Evolutionary conservation across 2,329 filamentous ascomycete genomes (phyloP), one percentile per base, ranked within the genome.

Genomic region (Dactylella cylindrospora): DNA sequence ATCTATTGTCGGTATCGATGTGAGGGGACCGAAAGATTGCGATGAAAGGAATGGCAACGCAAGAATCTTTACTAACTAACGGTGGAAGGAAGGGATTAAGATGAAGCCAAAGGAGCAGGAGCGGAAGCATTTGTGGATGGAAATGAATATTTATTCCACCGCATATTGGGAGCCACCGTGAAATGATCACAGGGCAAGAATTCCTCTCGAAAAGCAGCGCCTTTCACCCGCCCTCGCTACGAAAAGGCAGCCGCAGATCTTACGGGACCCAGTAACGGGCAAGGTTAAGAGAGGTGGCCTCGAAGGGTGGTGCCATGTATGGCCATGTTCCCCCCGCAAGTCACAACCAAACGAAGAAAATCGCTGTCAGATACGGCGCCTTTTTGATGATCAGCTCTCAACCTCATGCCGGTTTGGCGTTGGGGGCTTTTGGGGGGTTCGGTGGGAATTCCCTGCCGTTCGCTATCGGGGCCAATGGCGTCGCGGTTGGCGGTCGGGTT

Each of bases 381-480:
- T n/a, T n/a, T n/a, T n/a, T n/a, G n/a, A 35, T 23, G 47, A 53
- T 53, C 38, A 32, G 32, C 22, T 35, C 50, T 61, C 55, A 61
- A 46, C 40, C 46, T 61, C 13, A 32, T 46, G 47, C 19, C n/a
- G 41, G 55, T 20, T 38, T 61, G 53, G 55, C 47, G 55, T 41
- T 29, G 28, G 29, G 15, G 33, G 31, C 31, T 12, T 12, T n/a
- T 33, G 31, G 33, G 33, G n/a, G n/a, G n/a, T n/a, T n/a, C n/a
- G n/a, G n/a, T n/a, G n/a, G n/a, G n/a, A n/a, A n/a, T n/a, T n/a
- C n/a, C n/a, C n/a, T n/a, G n/a, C n/a, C n/a, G n/a, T n/a, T n/a
- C n/a, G n/a, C n/a, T n/a, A n/a, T n/a, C n/a, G n/a, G 54, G 46
- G 41, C 54, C 54, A 60, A 60, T 60, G 8, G 45, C 45, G 38